Base-by-base conservation (phyloP, 2,329 filamentous ascomycete genomes). In the Diplodia sapinea region DNA sequence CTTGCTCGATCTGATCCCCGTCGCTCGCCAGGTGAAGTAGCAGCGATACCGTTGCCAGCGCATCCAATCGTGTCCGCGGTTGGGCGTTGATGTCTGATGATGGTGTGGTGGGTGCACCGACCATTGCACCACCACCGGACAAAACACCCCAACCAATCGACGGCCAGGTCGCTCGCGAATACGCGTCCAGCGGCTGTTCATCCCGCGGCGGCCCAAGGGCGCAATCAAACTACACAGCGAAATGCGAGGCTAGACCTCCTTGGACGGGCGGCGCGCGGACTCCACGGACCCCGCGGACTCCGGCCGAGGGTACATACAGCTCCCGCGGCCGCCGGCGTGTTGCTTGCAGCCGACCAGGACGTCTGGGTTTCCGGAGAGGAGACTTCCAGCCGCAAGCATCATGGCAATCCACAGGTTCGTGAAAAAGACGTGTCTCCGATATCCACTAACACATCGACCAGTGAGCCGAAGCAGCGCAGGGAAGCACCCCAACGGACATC, bases 361-460 rank as follows among this genome's bases (percentile, higher is more conserved):
- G 7, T 38, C 47, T 13, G 33, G 31, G 0, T 0, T 23, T 43
- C 3, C 23, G 20, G 9, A 1, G 20, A 4, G 5, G 6, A 7
- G 2, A 6, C 9, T 8, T 36, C 38, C 59, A 26, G 26, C 26
- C 4, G 26, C 26, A 26, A 4, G 23, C 49, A 6, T 15, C 50
- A 65, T 65, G 62, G 51, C 50, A 23, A 36, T 36, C 23, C 26
- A 12, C n/a, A 64, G 47, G 61, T 64, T n/a, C n/a, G 49, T 55
- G 20, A 0, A 20, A 20, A 9, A 2, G n/a, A n/a, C n/a, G n/a
- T n/a, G n/a, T n/a, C n/a, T n/a, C n/a, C n/a, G n/a, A n/a, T n/a
- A n/a, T n/a, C n/a, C n/a, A n/a, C n/a, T n/a, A n/a, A n/a, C n/a
- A n/a, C n/a, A n/a, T n/a, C 15, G 2, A 29, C 17, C 36, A 65